Conservation (phyloP, 2,329 filamentous ascomycete genomes). For the Rhinocladiella similis region DNA sequence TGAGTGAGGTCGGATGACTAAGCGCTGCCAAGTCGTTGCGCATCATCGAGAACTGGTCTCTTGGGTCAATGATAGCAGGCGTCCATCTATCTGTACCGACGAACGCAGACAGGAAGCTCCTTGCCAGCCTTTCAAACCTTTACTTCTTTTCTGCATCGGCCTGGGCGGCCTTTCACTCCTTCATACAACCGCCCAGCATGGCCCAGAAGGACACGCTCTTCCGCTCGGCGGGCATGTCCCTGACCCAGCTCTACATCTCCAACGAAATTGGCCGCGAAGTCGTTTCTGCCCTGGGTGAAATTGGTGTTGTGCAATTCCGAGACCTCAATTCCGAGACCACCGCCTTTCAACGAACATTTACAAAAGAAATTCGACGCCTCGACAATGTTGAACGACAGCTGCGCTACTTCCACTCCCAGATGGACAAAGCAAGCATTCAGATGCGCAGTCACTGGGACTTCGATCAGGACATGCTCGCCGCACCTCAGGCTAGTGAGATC, state of each 20-base stretch:
- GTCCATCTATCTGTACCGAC: slow-evolving; percentile 13
- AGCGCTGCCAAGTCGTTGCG: background rate
- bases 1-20: background rate
- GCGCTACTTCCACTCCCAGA: slow-evolving; percentile 91
- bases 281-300: slow-evolving; percentile 91
- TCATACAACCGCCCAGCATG: slow-evolving; percentile 45
- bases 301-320: slow-evolving; percentile 94
- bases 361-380: slow-evolving; percentile 92
- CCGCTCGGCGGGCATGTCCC: slow-evolving; percentile 99
- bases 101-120: slow-evolving; percentile 11
- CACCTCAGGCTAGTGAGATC: slow-evolving; percentile 90
- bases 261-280: slow-evolving; percentile 99
- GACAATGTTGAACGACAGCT: slow-evolving; percentile 98
- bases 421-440: slow-evolving; percentile 86
- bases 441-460: slow-evolving; percentile 92
- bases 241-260: slow-evolving; percentile 99
- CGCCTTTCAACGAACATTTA: slow-evolving; percentile 96
- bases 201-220: slow-evolving; percentile 86
- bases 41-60: slow-evolving; percentile 10
- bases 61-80: slow-evolving; percentile 13
- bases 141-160: slow-evolving; percentile 5
- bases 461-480: slow-evolving; percentile 72
- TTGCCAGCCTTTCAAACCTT: background rate
- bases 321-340: slow-evolving; percentile 94
- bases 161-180: slow-evolving; percentile 27